Base-by-base conservation (phyloP, 805 yeast species). In the Saitoella complicata region DNA sequence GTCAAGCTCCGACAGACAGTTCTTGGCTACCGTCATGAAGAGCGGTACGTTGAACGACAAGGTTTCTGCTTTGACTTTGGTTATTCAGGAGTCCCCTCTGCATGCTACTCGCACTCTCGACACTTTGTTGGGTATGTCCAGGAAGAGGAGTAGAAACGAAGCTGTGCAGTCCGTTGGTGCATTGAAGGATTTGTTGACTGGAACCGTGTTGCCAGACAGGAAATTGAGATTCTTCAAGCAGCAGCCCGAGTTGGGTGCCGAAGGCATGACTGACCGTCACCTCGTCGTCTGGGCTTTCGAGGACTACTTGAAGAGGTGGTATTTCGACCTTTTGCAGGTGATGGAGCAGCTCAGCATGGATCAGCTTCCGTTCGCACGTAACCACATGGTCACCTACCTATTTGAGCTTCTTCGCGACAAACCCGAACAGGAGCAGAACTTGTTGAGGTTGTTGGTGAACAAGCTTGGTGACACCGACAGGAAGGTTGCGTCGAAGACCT, bases 351-450 rank as follows among this genome's bases (percentile, higher is more conserved):
- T 88, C 45, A 72, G 84, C n/a, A 94, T 84, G 56, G 98, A 91
- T 60, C 81, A 95, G 9, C 86, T 91, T 53, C 75, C 78, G 47
- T 88, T 82, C 57, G 94, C 88, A 39, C 76, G 94, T 60, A 71
- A 79, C 68, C 82, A 76, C 50, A 76, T 80, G 31, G 73, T 86
- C 33, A 67, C 74, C 37, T 86, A 83, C 57, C 72, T 87, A 32
- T 82, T 86, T 53, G 94, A 82, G 46, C 67, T 91, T 39, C 66
- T 91, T 48, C 77, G 77, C 51, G 69, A 80, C 5, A 88, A 87
- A 61, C 97, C 98, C 4, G 98, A 91, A 65, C 98, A 91, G 67
- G 98, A 91, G 62, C 93, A 79, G 43, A 91, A 91, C 60, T 67
- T 91, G 52, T 69, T 91, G 55, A 73, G 86, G 54, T 69, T 91